Evolutionary conservation across 2,329 filamentous ascomycete genomes (phyloP).

Genomic region (Stenocarpella maydis): DNA sequence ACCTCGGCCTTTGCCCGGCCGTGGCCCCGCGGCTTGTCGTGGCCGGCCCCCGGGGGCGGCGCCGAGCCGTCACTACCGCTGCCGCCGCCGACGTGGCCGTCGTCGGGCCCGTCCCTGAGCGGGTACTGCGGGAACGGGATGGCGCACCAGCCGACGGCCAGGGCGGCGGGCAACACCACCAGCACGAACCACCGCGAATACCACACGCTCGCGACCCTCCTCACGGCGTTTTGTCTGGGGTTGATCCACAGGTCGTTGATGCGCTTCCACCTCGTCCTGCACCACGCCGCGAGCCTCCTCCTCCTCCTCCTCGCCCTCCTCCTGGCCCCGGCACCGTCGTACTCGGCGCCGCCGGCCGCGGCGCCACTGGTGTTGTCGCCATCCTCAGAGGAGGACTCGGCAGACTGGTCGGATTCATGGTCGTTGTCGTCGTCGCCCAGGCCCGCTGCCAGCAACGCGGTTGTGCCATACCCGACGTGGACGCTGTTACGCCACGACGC

Average conservation of each 20-base stretch:
- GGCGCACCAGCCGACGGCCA: conserved; percentile 71
- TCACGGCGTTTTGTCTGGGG: conserved; percentile 66
- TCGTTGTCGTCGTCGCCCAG: conserved; percentile 42
- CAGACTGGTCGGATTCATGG: conserved; percentile 38
- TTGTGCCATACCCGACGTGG: conserved; percentile 62
- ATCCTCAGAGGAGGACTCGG: conserved; percentile 48
- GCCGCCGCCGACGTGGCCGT: conserved; percentile 47
- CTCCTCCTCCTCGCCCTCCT: conserved; percentile 38
- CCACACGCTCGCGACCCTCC: conserved; percentile 67
- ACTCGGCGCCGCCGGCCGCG: conserved; percentile 35
- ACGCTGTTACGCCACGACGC: conserved; percentile 57
- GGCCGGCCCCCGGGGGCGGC: conserved; percentile 23
- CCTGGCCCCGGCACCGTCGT: not conserved
- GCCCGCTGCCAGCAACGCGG: conserved; percentile 55
- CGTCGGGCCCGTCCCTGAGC: conserved; percentile 48
- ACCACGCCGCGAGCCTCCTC: conserved; percentile 44
- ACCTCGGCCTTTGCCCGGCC: conserved; percentile 69
- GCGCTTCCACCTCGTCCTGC: conserved; percentile 45
- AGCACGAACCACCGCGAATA: conserved; percentile 69
- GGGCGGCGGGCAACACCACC: conserved; percentile 66
- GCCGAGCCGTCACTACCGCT: no score
- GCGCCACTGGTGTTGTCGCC: conserved; percentile 42
- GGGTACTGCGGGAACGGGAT: conserved; percentile 71
- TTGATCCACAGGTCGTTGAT: conserved; percentile 66
- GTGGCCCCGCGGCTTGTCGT: conserved; percentile 64